phyloP scores from a whole-genome alignment of 176 grass and related monocot species.

The Phyllostachys edulis region DNA sequence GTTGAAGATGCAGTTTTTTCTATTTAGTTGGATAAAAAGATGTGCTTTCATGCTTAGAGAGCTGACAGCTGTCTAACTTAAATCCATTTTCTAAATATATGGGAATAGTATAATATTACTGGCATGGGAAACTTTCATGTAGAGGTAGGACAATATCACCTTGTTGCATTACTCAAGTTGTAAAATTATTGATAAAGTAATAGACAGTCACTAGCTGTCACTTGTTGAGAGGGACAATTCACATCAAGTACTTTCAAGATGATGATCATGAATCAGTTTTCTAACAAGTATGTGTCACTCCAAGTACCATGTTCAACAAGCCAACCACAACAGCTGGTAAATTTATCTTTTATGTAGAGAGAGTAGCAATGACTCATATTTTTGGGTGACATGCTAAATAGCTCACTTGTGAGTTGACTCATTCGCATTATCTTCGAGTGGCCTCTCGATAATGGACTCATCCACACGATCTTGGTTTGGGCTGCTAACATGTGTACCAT shows the following conservation, averaged over 20 bases:
- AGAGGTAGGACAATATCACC: neutral
- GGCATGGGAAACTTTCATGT: neutral
- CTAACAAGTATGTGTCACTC: too few relatives aligned
- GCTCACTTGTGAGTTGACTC: too few relatives aligned
- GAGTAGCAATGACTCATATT: too few relatives aligned
- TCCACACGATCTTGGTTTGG: too few relatives aligned
- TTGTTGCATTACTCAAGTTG: neutral
- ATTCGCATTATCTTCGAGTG: too few relatives aligned
- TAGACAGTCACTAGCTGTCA: neutral
- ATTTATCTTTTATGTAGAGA: too few relatives aligned
- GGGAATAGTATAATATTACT: constrained; percentile 19
- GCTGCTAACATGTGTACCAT: too few relatives aligned
- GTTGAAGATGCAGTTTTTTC: neutral
- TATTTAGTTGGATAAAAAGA: constrained; percentile 3
- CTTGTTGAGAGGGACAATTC: constrained; percentile 1
- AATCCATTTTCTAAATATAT: neutral
- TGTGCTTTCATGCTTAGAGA: neutral
- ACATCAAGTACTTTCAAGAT: neutral
- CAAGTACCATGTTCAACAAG: too few relatives aligned
- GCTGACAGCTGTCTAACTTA: constrained; percentile 1
- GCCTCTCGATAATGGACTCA: too few relatives aligned
- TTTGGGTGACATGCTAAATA: too few relatives aligned
- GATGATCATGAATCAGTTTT: neutral
- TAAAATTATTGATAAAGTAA: neutral
- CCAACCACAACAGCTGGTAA: too few relatives aligned